Evolutionary conservation across 78 protist genomes (phyloP).

Genomic region (Bigelowiella natans): DNA sequence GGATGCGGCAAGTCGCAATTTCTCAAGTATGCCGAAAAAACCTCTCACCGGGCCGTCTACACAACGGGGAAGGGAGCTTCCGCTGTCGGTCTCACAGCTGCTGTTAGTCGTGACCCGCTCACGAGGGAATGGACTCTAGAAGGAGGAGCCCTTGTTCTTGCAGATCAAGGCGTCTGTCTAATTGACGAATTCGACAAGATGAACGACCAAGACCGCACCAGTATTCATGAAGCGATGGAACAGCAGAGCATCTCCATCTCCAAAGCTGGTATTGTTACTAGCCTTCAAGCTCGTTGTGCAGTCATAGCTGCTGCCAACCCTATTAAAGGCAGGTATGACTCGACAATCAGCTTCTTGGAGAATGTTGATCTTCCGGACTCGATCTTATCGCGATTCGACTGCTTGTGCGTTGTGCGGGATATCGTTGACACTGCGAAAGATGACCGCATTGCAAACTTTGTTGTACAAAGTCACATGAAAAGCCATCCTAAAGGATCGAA

Average conservation of each 20-base stretch:
- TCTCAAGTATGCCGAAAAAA: constrained; percentile 84
- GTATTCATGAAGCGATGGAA: constrained; percentile 99
- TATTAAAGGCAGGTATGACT: constrained; percentile 70
- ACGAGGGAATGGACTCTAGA: constrained; percentile 97
- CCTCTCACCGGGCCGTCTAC: constrained; percentile 89
- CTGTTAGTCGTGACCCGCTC: constrained; percentile 86
- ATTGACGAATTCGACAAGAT: constrained; percentile 99
- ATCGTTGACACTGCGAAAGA: constrained; percentile 66
- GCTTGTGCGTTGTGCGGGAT: constrained; percentile 79
- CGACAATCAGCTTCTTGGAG: constrained; percentile 54
- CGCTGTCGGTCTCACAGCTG: constrained; percentile 99
- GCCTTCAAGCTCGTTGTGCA: constrained; percentile 86
- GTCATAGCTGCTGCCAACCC: constrained; percentile 99
- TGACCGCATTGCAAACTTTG: constrained; percentile 73
- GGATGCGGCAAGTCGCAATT: constrained; percentile 98
- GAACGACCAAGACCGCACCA: constrained; percentile 70
- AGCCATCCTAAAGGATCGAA: constrained; percentile 62
- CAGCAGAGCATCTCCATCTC: constrained; percentile 97
- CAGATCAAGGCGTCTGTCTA: constrained; percentile 95
- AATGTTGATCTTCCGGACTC: constrained; percentile 96
- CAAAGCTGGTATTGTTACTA: constrained; percentile 98
- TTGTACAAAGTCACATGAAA: constrained; percentile 59
- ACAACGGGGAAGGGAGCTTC: constrained; percentile 92
- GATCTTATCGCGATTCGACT: constrained; percentile 94
- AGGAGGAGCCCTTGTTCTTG: constrained; percentile 98